Evolutionary conservation across 306 rosid genomes (phyloP), one percentile per base, ranked within the genome.

Genomic region (Medicago ruthenica): DNA sequence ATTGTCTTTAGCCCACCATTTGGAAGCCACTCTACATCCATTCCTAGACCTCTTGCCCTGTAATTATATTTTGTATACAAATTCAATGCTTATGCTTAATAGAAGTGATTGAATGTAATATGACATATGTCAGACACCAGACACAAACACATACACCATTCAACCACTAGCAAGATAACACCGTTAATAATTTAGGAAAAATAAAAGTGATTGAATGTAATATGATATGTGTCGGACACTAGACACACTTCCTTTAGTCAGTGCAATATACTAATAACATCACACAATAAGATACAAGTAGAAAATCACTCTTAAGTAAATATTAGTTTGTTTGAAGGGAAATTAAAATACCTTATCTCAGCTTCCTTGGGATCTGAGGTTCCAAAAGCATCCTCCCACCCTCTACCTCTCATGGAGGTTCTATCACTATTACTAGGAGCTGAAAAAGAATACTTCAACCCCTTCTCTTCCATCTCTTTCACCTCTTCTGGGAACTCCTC

Each of bases 351-450:
- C 98, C 87, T 90, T 79, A 7, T 79, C 66, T 93, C 87, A n/a
- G 90, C 98, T 85, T 77, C 81, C 5, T 72, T 68, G 7, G 42
- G 87, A 79, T 89, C 93, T 0, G 98, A 85, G 67, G 96, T 80
- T 0, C 74, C 89, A 74, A 93, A 89, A 45, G 98, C 83, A 51
- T 89, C 89, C 59, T 93, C 88, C 98, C 95, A 93, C 0, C 93
- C 94, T 79, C 98, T 79, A n/a, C 98, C 96, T 73, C 96, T 93
- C 96, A 90, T 90, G 57, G 96, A 89, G 7, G 84, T 74, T 0
- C 77, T 75, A 67, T 88, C 74, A 72, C 82, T 86, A 22, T 85
- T 83, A 84, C 93, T 83, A 24, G 8, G 83, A 69, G 92, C 91
- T 16, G 87, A 85, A 77, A 90, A 89, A 1, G 95, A 68, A 86